Percentiles rank a stretch among this genome's conserved stretches.
Conservation (phyloP, 1,284 basidiomycete genomes). For the Kalmanozyma brasiliensis region DNA sequence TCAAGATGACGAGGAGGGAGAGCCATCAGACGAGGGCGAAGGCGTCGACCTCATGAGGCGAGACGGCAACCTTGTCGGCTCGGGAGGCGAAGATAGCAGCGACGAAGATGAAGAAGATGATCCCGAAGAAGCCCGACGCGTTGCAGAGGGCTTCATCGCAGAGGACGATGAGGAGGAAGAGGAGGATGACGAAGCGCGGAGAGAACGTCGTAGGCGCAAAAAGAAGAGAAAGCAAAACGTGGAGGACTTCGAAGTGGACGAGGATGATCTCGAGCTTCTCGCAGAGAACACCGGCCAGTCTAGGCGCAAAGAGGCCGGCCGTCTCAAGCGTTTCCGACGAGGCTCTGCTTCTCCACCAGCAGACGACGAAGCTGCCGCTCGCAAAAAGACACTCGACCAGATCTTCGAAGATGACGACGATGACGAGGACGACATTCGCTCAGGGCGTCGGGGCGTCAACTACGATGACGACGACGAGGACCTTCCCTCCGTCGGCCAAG, state of each 20-base stretch:
- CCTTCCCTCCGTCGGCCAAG: conserved; percentile 59
- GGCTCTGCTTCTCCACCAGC: conserved; percentile 72
- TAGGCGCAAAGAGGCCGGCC: conserved; percentile 53
- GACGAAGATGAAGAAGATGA: conserved; percentile 67
- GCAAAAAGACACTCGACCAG: conserved; percentile 76
- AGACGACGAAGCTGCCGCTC: conserved; percentile 70
- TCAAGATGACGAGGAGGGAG: conserved; percentile 52
- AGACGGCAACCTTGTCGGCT: conserved; percentile 60
- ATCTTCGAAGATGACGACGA: conserved; percentile 82
- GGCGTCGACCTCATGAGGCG: conserved; percentile 63
- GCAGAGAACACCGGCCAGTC: conserved; percentile 89
- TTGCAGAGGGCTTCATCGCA: conserved; percentile 67
- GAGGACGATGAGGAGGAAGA: conserved; percentile 66
- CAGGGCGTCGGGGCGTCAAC: conserved; percentile 65
- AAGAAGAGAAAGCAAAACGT: conserved; percentile 59
- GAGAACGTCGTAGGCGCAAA: conserved; percentile 71
- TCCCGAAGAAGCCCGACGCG: conserved; percentile 63
- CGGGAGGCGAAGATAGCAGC: conserved; percentile 56
- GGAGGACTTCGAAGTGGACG: conserved; percentile 81
- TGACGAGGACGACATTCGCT: conserved; percentile 70
- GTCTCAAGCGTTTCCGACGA: conserved; percentile 64
- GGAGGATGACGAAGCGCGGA: conserved; percentile 74
- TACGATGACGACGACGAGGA: conserved; percentile 72
- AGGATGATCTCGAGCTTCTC: conserved; percentile 92
- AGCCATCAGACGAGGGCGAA: conserved; percentile 52